Conservation (phyloP, 2,329 filamentous ascomycete genomes). For the Xylariales sp. region DNA sequence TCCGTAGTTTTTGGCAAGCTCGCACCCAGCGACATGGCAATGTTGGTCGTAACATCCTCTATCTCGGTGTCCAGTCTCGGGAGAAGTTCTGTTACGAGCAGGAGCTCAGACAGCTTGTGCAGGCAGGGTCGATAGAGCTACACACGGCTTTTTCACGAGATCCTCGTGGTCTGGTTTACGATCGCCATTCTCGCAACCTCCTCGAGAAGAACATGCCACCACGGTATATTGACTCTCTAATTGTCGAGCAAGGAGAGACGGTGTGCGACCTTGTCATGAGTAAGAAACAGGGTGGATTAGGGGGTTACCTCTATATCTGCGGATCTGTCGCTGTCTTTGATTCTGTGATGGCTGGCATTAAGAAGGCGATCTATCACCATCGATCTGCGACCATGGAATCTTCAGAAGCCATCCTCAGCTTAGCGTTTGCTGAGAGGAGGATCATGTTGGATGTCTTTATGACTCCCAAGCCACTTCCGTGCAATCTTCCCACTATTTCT, state of each 20-base stretch:
- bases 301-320: constrained; percentile 44
- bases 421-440: constrained; percentile 49
- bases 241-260: constrained; percentile 44
- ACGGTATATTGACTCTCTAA: constrained; percentile 47
- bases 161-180: constrained; percentile 40
- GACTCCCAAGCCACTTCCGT: constrained; percentile 48
- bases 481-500: constrained; percentile 44
- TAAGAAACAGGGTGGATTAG: constrained; percentile 48
- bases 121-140: constrained; percentile 44
- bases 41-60: constrained; percentile 42
- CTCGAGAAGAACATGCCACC: constrained; percentile 44
- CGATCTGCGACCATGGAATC: constrained; percentile 47
- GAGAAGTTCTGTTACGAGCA: constrained; percentile 48
- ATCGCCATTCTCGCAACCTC: constrained; percentile 34
- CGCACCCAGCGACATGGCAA: constrained; percentile 33
- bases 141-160: constrained; percentile 50
- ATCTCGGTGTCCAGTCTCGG: constrained; percentile 47
- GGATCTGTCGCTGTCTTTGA: constrained; percentile 46
- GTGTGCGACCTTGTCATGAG: constrained; percentile 53
- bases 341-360: constrained; percentile 50
- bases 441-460: constrained; percentile 57
- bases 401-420: constrained; percentile 44
- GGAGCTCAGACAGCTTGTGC: constrained; percentile 40
- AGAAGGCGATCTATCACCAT: constrained; percentile 51
- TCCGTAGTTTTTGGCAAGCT: constrained; percentile 50